phyloP scores from a whole-genome alignment of 345 rosid species.

The thale cress (Arabidopsis thaliana) region DNA sequence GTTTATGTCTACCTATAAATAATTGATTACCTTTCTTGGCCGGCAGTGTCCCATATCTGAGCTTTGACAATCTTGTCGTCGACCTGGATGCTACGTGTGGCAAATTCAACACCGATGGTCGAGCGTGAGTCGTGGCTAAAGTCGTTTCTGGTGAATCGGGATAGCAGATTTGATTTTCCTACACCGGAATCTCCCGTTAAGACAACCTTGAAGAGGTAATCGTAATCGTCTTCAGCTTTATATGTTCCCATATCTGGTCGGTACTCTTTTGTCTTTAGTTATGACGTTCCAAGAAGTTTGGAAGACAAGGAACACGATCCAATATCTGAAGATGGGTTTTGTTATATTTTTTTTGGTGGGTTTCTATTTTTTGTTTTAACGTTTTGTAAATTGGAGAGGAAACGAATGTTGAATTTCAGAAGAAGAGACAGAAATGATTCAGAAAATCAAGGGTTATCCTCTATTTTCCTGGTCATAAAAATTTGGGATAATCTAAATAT shows the following conservation, averaged over 20 bases:
- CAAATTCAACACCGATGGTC: constrained; percentile 89
- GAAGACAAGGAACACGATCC: constrained; percentile 2
- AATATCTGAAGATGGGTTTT: neutral
- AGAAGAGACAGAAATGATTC: constrained; percentile 24
- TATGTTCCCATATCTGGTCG: constrained; percentile 53
- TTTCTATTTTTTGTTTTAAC: neutral
- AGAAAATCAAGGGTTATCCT: constrained; percentile 38
- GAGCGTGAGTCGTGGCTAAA: constrained; percentile 86
- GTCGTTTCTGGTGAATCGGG: constrained; percentile 79
- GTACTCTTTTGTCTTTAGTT: neutral
- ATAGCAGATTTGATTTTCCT: constrained; percentile 76
- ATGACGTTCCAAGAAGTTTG: constrained; percentile 19
- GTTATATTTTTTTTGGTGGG: neutral
- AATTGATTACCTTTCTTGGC: constrained; percentile 71
- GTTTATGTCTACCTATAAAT: neutral
- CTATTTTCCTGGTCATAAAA: constrained; percentile 23
- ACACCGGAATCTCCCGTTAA: constrained; percentile 84
- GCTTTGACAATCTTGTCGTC: constrained; percentile 87
- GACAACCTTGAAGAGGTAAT: constrained; percentile 77
- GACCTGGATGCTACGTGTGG: constrained; percentile 70
- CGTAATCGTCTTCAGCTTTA: constrained; percentile 71
- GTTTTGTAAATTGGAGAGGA: constrained; percentile 27
- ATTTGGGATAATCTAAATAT: constrained; percentile 31
- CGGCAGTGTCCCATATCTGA: constrained; percentile 96
- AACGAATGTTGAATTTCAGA: constrained; percentile 11